Percentiles rank a stretch among this genome's conserved stretches.
phyloP scores from a whole-genome alignment of 768 basidiomycete genomes.

The Sutorius australiensis region DNA sequence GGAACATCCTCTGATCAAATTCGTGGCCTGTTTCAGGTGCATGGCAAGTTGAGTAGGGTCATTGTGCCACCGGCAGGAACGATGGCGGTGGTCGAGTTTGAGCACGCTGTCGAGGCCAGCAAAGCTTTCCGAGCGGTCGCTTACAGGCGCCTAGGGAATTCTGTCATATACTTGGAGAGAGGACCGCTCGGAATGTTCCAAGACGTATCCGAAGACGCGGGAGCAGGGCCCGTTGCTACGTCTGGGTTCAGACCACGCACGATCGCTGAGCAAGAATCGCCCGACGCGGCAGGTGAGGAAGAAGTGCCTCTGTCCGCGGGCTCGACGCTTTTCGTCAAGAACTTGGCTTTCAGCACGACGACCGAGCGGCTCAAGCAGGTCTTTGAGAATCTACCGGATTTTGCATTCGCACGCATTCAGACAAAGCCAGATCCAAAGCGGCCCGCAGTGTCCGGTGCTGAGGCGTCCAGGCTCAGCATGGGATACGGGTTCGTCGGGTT shows the following conservation, averaged over 20 bases:
- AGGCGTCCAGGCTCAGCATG: slow-evolving; percentile 71
- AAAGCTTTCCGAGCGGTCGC: slow-evolving; percentile 79
- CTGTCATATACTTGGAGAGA: slow-evolving; percentile 89
- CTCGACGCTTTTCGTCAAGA: slow-evolving; percentile 91
- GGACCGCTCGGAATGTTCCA: slow-evolving; percentile 83
- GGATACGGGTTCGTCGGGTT: slow-evolving; percentile 97
- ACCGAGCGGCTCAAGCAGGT: slow-evolving; percentile 63
- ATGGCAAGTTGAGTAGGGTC: slow-evolving; percentile 68
- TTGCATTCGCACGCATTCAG: slow-evolving; percentile 85
- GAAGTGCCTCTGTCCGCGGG: slow-evolving; percentile 52
- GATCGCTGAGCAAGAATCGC: slow-evolving; percentile 41
- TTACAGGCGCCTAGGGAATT: slow-evolving; percentile 85
- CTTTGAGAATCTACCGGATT: slow-evolving; percentile 73
- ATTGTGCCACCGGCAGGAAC: slow-evolving; percentile 91
- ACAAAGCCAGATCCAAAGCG: slow-evolving; percentile 86
- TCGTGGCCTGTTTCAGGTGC: slow-evolving; percentile 71
- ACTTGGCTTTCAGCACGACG: slow-evolving; percentile 90
- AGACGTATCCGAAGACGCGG: slow-evolving; percentile 32
- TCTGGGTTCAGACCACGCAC: slow-evolving; percentile 34
- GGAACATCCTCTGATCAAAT: slow-evolving; percentile 76
- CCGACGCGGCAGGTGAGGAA: slow-evolving; percentile 35
- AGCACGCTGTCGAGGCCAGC: slow-evolving; percentile 62
- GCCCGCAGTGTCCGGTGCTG: slow-evolving; percentile 32
- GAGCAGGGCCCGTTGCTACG: slow-evolving; percentile 4
- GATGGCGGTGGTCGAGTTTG: slow-evolving; percentile 87